Evolutionary conservation across 192 early-diverging fungal genomes (phyloP), one percentile per base, ranked within the genome.

Genomic region (Coemansia sp.): DNA sequence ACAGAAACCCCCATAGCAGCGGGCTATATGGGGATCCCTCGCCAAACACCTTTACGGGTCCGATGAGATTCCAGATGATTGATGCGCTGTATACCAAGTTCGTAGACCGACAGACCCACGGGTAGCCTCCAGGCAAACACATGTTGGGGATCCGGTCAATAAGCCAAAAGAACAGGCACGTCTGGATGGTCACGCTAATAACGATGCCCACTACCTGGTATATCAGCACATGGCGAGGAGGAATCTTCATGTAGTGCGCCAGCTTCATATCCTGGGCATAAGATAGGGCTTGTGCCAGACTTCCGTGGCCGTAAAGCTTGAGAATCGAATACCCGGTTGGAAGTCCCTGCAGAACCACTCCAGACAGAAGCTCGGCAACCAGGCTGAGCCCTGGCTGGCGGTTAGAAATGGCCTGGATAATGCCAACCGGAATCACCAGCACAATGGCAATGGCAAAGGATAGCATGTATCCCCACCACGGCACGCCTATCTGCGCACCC

Each of bases 321-420:
- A 92, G 92, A 11, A 86, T 81, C 41, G 90, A 83, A 54, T 92
- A 89, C 12, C 83, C 87, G 16, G 90, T 86, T 16, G 90, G 82
- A 16, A 90, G 70, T 11, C 91, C 93, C 28, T 89, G 90, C 4
- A 87, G 62, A 10, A 90, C 79, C 15, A 86, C 84, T 37, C 93
- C 93, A 9, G 83, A 86, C n/a, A 93, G 72, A 34, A 92, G 81
- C 69, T 96, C 90, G 37, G 87, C 87, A 23, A 93, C 69, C 37
- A 96, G 84, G 58, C 91, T 92, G 18, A 92, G 71, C 26, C 85
- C 85, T 11, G 90, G 82, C 51, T 82, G 79, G 23, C 80, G 74
- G 58, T 93, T 93, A n/a, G 91, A 86, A 11, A 93, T 81, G 17
- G 87, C 88, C 45, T 80, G 75, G 53, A 96, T 85, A 28, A 93